phyloP scores from a whole-genome alignment of 169 alveolate genomes.

The Plasmodium relictum region DNA sequence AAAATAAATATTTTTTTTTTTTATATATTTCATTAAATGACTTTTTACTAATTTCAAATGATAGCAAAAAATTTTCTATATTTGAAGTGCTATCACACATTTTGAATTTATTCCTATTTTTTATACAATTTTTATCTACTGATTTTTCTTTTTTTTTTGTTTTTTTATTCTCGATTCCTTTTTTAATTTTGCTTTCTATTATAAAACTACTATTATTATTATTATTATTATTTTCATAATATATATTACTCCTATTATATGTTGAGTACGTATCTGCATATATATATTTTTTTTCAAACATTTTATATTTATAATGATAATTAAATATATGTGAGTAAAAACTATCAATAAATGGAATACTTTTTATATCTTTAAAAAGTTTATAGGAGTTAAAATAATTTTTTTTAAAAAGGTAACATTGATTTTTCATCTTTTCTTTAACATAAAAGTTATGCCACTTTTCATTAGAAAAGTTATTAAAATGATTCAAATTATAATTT shows the following conservation, averaged over 20 bases:
- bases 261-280: not conserved
- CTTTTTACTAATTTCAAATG: conserved; percentile 21
- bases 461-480: conserved; percentile 6
- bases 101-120: not conserved
- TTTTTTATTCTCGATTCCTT: not conserved
- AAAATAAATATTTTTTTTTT: conserved; percentile 12
- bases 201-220: not conserved
- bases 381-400: conserved; percentile 14
- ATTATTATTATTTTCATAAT: not conserved
- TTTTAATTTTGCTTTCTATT: not conserved
- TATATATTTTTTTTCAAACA: conserved; percentile 1
- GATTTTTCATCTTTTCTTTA: not conserved
- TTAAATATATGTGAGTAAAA: conserved; percentile 29
- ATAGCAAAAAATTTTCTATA: not conserved
- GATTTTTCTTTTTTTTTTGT: no score
- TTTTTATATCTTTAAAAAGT: conserved; percentile 5
- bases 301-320: conserved; percentile 28
- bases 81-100: not conserved
- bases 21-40: conserved; percentile 32
- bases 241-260: not conserved
- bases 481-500: not conserved
- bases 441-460: not conserved
- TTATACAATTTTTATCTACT: no score
- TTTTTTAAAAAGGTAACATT: not conserved
- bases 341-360: conserved; percentile 42